phyloP scores from a whole-genome alignment of 202 grass and related monocot species.

The Elaeis oleifera region DNA sequence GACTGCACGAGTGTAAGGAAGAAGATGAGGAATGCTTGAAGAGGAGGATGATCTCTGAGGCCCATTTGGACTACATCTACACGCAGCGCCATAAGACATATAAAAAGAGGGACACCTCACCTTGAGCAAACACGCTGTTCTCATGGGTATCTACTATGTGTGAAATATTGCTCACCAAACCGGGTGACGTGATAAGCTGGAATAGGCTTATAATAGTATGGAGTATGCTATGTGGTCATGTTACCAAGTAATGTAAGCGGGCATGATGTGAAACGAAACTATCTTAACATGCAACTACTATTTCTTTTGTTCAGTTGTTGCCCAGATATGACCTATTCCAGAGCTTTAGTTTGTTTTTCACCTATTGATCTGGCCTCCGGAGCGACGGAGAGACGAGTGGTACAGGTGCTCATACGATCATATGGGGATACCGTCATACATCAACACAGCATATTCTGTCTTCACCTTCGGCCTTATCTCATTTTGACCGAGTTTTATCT shows the following conservation, averaged over 20 bases:
- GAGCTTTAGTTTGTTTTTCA: background rate
- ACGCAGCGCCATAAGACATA: conserved; percentile 44
- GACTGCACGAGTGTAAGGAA: conserved; percentile 3
- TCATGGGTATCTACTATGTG: background rate
- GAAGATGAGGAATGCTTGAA: conserved; percentile 20
- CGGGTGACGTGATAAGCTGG: background rate
- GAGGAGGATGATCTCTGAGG: conserved; percentile 39
- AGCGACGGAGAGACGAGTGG: background rate
- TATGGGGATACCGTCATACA: no score
- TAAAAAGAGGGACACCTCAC: background rate
- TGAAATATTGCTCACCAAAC: background rate
- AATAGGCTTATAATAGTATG: background rate
- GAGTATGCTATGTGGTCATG: background rate
- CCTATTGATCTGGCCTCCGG: background rate
- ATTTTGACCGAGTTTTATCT: no score
- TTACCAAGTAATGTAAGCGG: background rate
- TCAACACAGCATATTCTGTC: no score
- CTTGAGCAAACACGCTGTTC: background rate
- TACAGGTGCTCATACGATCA: no score
- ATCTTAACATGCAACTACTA: background rate
- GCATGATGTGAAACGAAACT: background rate
- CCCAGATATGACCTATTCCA: background rate
- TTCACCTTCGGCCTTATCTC: no score
- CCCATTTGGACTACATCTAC: conserved; percentile 67
- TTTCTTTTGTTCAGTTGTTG: background rate